A percentile compares a stretch with the other conserved stretches of the same genome.
phyloP scores from a whole-genome alignment of 2,329 filamentous ascomycete species.

The Didymella arachidicola region DNA sequence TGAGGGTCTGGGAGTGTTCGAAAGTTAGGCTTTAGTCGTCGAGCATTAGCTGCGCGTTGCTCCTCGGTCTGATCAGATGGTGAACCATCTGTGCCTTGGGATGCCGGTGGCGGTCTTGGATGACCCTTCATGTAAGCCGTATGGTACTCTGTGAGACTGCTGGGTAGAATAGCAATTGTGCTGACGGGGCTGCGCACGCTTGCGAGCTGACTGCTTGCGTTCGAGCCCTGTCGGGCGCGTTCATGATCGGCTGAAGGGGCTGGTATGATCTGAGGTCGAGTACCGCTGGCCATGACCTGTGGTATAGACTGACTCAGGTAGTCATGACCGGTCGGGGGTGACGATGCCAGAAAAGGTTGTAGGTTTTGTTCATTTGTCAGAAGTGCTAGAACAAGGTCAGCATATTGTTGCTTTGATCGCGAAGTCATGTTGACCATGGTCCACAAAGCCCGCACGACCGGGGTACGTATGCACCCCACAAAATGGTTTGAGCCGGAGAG shows the following conservation, averaged over 20 bases:
- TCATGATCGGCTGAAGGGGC: slow-evolving; percentile 45
- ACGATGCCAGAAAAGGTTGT: slow-evolving; percentile 64
- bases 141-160: slow-evolving; percentile 89
- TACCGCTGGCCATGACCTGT: slow-evolving; percentile 42
- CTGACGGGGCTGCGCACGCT: slow-evolving; percentile 61
- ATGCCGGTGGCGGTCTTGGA: slow-evolving; percentile 42
- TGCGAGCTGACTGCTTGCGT: slow-evolving; percentile 50
- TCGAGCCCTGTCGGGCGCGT: slow-evolving; percentile 55
- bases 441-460: slow-evolving; percentile 1
- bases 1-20: slow-evolving; percentile 69
- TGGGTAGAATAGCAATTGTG: slow-evolving; percentile 90
- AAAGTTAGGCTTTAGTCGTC: slow-evolving; percentile 85
- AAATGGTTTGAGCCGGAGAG: slow-evolving; percentile 4
- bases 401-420: not conserved
- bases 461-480: slow-evolving; percentile 15
- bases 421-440: not conserved
- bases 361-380: slow-evolving; percentile 61
- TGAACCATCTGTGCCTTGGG: slow-evolving; percentile 42
- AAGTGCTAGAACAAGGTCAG: slow-evolving; percentile 56
- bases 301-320: slow-evolving; percentile 44
- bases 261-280: slow-evolving; percentile 45
- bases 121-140: slow-evolving; percentile 84
- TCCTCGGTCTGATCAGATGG: slow-evolving; percentile 56
- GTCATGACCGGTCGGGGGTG: slow-evolving; percentile 60
- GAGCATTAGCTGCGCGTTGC: slow-evolving; percentile 81